A percentile compares a stretch with the other conserved stretches of the same genome.
These are phyloP conservation scores for Sarocladium kiliense DNA, from an alignment of 2,329 filamentous ascomycete species.

Conservation along the genomic window DNA sequence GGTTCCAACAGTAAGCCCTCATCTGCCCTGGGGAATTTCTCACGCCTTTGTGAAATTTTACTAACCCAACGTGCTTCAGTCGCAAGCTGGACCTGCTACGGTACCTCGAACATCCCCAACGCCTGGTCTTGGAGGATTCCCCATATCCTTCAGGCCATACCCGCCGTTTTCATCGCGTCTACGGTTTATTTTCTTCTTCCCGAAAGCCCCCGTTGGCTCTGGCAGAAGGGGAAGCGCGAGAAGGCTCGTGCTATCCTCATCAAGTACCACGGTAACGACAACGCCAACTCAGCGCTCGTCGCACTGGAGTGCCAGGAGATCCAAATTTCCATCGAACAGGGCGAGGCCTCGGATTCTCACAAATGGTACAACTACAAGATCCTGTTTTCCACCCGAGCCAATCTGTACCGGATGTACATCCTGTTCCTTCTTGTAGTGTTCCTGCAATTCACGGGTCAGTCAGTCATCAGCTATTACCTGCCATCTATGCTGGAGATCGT, in stretches of 20 bases:
- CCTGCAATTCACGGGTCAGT: constrained; percentile 43
- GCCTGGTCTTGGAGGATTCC: constrained; percentile 27
- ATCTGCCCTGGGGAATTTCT: too few species aligned
- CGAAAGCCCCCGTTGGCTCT: constrained; percentile 37
- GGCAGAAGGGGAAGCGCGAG: constrained; percentile 30
- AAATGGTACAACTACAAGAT: constrained; percentile 50
- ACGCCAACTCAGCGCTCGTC: constrained; percentile 28
- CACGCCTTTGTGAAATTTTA: too few species aligned
- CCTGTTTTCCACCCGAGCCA: constrained; percentile 41
- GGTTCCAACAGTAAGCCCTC: constrained; percentile 11
- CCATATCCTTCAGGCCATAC: constrained; percentile 31
- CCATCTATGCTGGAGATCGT: constrained; percentile 37
- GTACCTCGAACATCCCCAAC: constrained; percentile 30
- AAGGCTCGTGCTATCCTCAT: constrained; percentile 29
- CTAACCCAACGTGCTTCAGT: constrained; percentile 6
- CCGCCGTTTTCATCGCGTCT: constrained; percentile 29
- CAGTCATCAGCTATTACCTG: constrained; percentile 41
- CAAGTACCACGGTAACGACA: constrained; percentile 27
- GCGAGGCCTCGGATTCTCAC: constrained; percentile 40
- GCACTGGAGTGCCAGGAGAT: constrained; percentile 33
- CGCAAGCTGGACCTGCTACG: constrained; percentile 35
- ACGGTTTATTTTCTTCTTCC: constrained; percentile 32
- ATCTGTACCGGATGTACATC: constrained; percentile 39
- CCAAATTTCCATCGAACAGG: constrained; percentile 28
- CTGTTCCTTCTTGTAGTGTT: constrained; percentile 40